These are phyloP conservation scores for Purpureocillium lavendulum DNA, from an alignment of 2,329 filamentous ascomycete species.

Conservation along the genomic window DNA sequence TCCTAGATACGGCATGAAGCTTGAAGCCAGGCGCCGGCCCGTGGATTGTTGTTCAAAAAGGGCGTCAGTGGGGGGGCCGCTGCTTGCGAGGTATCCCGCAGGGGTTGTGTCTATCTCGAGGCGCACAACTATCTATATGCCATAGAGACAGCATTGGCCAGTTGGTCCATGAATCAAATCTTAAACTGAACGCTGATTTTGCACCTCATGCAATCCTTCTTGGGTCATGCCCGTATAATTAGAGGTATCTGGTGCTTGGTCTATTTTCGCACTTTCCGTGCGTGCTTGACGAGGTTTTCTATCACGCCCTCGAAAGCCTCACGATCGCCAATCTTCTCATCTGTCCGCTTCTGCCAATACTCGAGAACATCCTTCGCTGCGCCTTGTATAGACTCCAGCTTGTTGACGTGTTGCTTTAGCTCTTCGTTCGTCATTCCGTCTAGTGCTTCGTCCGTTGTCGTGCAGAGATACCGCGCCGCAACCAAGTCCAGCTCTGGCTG, in stretches of 20 bases:
- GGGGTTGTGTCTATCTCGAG: background rate
- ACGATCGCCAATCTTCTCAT: conserved; percentile 81
- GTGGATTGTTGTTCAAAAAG: background rate
- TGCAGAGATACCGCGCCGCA: conserved; percentile 68
- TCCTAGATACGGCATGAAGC: conserved; percentile 1
- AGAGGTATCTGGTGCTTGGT: background rate
- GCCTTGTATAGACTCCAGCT: conserved; percentile 60
- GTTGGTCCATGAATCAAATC: background rate
- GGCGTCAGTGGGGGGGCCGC: background rate
- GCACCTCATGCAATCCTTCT: too few relatives aligned
- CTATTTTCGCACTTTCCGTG: conserved; percentile 73
- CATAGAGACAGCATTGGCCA: background rate
- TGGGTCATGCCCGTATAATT: too few relatives aligned
- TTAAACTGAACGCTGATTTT: too few relatives aligned
- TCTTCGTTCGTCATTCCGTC: conserved; percentile 72
- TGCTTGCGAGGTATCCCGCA: background rate
- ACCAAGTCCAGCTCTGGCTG: conserved; percentile 73
- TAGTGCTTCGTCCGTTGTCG: conserved; percentile 76
- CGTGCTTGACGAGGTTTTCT: conserved; percentile 90
- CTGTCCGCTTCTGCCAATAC: conserved; percentile 80
- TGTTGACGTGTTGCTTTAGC: conserved; percentile 61
- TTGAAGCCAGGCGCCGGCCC: conserved; percentile 2
- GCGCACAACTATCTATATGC: conserved; percentile 1
- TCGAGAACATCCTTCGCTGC: conserved; percentile 70
- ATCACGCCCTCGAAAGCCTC: conserved; percentile 95